Percentiles rank a stretch among this genome's conserved stretches.
These are phyloP conservation scores for Pelargonium myrrhifolium DNA, from an alignment of 441 rosid genomes.

Conservation along the genomic window DNA sequence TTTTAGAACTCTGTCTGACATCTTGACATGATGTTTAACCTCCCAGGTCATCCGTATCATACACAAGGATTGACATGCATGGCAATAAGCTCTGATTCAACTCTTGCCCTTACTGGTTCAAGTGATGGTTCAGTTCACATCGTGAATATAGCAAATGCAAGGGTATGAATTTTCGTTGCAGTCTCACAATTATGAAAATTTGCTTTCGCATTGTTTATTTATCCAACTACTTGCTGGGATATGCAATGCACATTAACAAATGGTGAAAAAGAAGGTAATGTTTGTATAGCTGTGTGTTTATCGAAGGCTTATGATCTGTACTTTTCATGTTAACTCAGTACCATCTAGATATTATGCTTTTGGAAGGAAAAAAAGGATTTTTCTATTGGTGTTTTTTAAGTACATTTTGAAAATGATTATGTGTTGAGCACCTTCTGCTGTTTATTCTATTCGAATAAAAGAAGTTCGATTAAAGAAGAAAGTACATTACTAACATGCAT, in stretches of 20 bases:
- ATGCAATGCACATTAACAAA: too few species aligned
- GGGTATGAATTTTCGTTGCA: conserved; percentile 33
- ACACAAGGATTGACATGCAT: conserved; percentile 69
- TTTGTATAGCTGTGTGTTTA: neutral
- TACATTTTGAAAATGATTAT: too few species aligned
- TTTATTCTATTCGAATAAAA: too few species aligned
- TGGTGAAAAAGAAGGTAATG: too few species aligned
- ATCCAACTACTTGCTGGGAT: too few species aligned
- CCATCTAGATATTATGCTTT: neutral
- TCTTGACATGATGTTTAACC: conserved; percentile 7
- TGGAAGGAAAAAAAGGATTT: neutral
- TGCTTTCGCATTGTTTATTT: neutral
- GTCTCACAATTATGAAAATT: neutral
- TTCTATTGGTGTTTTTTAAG: neutral
- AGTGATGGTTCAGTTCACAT: conserved; percentile 66
- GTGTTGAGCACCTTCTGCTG: too few species aligned
- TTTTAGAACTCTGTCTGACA: neutral
- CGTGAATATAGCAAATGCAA: conserved; percentile 69
- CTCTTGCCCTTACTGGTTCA: conserved; percentile 71
- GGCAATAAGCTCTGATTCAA: conserved; percentile 63
- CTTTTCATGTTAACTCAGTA: neutral
- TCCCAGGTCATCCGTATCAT: conserved; percentile 76
- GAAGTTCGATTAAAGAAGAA: too few species aligned
- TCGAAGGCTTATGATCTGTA: neutral
- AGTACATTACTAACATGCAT: too few species aligned